These are phyloP conservation scores for Eucalyptus sp. DNA, from an alignment of 345 rosid genomes.

Conservation along the genomic window DNA sequence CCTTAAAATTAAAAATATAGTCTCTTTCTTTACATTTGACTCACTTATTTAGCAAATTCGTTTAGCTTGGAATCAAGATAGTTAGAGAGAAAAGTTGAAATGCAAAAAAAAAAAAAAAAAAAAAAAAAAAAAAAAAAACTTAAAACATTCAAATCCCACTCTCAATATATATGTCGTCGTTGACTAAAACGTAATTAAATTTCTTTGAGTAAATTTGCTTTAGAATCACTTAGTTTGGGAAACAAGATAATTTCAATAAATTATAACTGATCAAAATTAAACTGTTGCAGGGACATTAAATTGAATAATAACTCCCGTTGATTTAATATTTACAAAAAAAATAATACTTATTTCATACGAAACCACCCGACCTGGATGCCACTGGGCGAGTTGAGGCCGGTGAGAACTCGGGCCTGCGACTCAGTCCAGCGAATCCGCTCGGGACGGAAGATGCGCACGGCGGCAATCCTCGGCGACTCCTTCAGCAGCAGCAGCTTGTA, in stretches of 20 bases:
- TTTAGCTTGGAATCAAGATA: background rate
- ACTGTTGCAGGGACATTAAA: background rate
- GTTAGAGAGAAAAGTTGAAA: background rate
- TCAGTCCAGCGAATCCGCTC: slow-evolving; percentile 32
- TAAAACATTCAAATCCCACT: background rate
- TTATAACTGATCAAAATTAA: background rate
- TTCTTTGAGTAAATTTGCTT: background rate
- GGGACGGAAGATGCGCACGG: slow-evolving; percentile 62
- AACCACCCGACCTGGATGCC: slow-evolving; percentile 70
- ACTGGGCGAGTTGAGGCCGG: slow-evolving; percentile 64
- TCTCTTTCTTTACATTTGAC: background rate
- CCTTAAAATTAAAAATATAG: background rate
- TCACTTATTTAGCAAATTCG: background rate
- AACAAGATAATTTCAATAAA: background rate
- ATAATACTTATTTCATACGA: background rate
- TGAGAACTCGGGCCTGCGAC: slow-evolving; percentile 56
- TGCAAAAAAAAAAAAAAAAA: background rate
- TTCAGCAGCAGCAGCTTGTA: slow-evolving; percentile 60
- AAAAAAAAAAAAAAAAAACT: background rate
- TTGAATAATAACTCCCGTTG: background rate
- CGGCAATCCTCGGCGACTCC: slow-evolving; percentile 49
- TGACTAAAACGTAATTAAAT: background rate
- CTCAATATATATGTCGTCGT: background rate
- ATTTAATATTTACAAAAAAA: background rate
- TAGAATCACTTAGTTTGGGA: background rate